These are phyloP conservation scores for Wallacemonas rigidus DNA, from an alignment of 208 protist genomes.

Conservation along the genomic window DNA sequence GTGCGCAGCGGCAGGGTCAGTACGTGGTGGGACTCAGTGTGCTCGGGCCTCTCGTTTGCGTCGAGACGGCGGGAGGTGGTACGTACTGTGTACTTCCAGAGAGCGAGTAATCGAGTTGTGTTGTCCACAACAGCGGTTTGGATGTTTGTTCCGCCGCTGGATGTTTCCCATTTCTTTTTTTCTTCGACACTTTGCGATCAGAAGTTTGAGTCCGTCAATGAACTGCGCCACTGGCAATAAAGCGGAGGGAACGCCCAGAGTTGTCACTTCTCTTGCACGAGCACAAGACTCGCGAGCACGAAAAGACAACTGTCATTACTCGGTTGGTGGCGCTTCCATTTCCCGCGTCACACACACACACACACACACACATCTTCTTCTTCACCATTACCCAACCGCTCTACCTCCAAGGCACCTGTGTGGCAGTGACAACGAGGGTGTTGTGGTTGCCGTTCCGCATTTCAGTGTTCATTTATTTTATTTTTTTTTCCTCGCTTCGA, in stretches of 20 bases:
- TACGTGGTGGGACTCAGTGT: constrained; percentile 1
- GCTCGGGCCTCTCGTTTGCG: constrained; percentile 11
- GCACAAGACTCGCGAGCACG: no score
- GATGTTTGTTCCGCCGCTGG: not conserved
- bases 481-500: not conserved
- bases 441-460: not conserved
- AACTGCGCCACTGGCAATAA: no score
- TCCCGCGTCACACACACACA: not conserved
- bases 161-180: constrained; percentile 7
- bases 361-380: not conserved
- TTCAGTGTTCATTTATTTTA: not conserved
- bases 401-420: no score
- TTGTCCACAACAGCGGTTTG: not conserved
- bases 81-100: constrained; percentile 14
- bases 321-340: not conserved
- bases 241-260: no score
- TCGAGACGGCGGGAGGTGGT: constrained; percentile 15
- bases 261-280: no score
- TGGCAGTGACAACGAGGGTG: no score
- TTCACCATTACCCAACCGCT: not conserved
- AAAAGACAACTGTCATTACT: no score
- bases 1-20: not conserved
- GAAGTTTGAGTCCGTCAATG: no score
- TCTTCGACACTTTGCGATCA: not conserved
- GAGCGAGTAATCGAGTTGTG: not conserved